Conservation (phyloP, 2,329 filamentous ascomycete genomes). For the Exophiala bonariae region DNA sequence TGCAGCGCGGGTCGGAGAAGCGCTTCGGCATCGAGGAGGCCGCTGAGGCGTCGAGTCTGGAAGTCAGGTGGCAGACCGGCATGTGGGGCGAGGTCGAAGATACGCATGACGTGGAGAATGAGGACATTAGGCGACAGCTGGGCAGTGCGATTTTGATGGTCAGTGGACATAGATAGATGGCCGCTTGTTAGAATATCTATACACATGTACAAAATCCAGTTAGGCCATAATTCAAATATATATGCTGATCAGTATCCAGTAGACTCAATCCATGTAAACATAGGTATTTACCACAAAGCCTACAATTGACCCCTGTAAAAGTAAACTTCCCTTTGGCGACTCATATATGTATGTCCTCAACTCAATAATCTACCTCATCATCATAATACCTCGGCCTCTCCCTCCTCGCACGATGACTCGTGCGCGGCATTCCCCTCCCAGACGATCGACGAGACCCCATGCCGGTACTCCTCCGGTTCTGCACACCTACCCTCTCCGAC, state of each 20-base stretch:
- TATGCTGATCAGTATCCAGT: not conserved
- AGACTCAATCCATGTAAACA: too few species aligned
- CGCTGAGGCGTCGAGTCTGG: conserved; percentile 72
- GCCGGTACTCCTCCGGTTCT: too few species aligned
- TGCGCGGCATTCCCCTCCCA: too few species aligned
- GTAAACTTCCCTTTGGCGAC: too few species aligned
- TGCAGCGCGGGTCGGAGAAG: conserved; percentile 38
- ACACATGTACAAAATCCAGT: too few species aligned
- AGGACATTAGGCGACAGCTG: conserved; percentile 83
- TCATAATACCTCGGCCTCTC: conserved; percentile 1
- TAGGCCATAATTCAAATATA: not conserved
- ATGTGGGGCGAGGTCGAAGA: conserved; percentile 98
- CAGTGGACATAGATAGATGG: conserved; percentile 47
- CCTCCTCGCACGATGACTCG: not conserved
- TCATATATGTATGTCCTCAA: too few species aligned
- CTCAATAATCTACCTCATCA: conserved; percentile 1
- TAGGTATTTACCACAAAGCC: too few species aligned
- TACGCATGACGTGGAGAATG: conserved; percentile 93
- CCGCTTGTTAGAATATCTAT: too few species aligned
- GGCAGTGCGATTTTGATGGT: conserved; percentile 84
- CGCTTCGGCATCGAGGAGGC: conserved; percentile 82
- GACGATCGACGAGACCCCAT: too few species aligned
- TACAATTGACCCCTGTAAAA: too few species aligned
- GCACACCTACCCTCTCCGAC: too few species aligned
- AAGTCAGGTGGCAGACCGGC: conserved; percentile 85